Evolutionary conservation across 2,329 filamentous ascomycete species (phyloP), one percentile per base, ranked within the genome.

Genomic region (Colletotrichum tropicicola): DNA sequence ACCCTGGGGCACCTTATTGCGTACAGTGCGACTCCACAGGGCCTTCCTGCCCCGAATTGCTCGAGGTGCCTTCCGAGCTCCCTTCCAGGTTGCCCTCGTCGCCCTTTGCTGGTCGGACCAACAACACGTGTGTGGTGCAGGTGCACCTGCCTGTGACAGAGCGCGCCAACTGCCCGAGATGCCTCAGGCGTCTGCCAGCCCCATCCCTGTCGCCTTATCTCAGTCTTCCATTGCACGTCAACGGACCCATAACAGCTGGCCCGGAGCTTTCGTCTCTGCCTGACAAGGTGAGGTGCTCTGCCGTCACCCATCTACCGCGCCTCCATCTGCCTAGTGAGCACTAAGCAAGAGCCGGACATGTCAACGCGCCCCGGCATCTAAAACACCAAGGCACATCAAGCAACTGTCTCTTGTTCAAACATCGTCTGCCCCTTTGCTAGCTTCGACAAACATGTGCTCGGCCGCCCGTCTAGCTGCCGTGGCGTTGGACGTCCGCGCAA

Each of bases 341-440:
- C 41, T 61, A 65, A 44, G 9, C 19, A 41, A 39, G 48, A 44
- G 43, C 61, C 61, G 49, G 49, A 23, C 57, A 25, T 45, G 57
- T 47, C 41, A 48, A 48, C 32, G 48, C 48, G 41, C n/a, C 45
- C 39, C 47, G 60, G n/a, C n/a, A n/a, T n/a, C n/a, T n/a, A n/a
- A n/a, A n/a, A n/a, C n/a, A n/a, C 55, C 55, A 64, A 30, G 45
- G 35, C 21, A 41, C 25, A 21, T 15, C 43, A 45, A 30, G 23
- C n/a, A 9, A 30, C n/a, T 48, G 25, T 19, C 37, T 28, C 3
- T 45, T n/a, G 5, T 15, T 15, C 15, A 47, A 48, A 28, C 45
- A 43, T 57, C 43, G 25, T 21, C 43, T 30, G 10, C 35, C 53
- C 32, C 15, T 15, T 7, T 23, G n/a, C n/a, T n/a, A n/a, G n/a